A percentile compares a stretch with the other conserved stretches of the same genome.
These are phyloP conservation scores for Amanita phalloides DNA, from an alignment of 768 basidiomycete species.

Conservation along the genomic window DNA sequence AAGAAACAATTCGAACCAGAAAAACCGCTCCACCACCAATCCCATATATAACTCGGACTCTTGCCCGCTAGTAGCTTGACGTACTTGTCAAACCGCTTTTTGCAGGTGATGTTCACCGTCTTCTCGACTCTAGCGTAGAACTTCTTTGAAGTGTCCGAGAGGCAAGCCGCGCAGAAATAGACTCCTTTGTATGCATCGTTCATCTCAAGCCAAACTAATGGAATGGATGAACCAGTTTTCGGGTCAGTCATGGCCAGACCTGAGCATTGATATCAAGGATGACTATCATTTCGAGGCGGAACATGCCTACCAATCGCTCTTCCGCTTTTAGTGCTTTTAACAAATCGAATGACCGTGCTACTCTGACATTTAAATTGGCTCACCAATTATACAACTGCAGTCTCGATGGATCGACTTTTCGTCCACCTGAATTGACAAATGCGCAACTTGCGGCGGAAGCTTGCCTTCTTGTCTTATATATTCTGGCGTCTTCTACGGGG, in stretches of 20 bases:
- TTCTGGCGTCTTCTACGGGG: neutral
- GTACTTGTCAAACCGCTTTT: neutral
- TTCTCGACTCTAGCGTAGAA: neutral
- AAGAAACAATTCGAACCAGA: neutral
- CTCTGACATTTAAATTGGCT: neutral
- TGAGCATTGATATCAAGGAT: neutral
- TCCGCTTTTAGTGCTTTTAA: neutral
- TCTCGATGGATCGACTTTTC: neutral
- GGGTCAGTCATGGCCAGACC: neutral
- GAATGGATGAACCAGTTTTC: neutral
- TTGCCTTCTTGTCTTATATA: neutral
- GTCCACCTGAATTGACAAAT: neutral
- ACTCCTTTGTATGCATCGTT: neutral
- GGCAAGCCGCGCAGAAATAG: neutral
- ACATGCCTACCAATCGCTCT: neutral
- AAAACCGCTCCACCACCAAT: neutral
- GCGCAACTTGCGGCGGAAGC: neutral
- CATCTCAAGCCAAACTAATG: neutral
- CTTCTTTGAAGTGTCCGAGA: neutral
- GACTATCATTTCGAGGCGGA: neutral
- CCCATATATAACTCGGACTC: neutral
- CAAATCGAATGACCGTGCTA: neutral
- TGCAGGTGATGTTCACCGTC: neutral
- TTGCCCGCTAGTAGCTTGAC: neutral
- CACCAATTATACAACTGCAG: neutral